Conservation (phyloP, 176 grass and related monocot genomes). For the Cymbopogon citratus region DNA sequence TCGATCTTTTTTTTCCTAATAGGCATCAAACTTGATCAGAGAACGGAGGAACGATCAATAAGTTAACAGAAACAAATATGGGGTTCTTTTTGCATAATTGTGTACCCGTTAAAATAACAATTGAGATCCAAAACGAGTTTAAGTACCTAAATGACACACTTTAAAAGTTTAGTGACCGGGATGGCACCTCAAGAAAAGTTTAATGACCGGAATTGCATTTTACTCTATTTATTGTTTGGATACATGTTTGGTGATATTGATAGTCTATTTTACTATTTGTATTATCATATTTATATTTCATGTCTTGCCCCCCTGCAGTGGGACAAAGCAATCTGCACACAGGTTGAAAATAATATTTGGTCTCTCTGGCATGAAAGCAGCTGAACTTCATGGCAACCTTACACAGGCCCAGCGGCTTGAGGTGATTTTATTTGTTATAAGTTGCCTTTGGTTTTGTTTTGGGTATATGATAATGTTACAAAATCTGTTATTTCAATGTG, state of each 20-base stretch:
- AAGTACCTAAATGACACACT: too few species aligned
- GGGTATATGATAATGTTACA: neutral
- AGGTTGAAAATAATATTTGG: slow-evolving; percentile 98
- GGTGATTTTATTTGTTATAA: slow-evolving; percentile 52
- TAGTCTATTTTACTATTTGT: neutral
- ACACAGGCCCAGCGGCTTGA: slow-evolving; percentile 94
- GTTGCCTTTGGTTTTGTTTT: neutral
- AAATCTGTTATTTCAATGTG: neutral
- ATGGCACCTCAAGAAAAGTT: too few species aligned
- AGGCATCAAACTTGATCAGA: too few species aligned
- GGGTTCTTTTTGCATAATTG: too few species aligned
- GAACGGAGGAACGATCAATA: too few species aligned
- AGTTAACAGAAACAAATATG: too few species aligned
- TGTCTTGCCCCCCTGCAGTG: slow-evolving; percentile 38
- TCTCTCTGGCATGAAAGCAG: slow-evolving; percentile 81
- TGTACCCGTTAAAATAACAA: too few species aligned
- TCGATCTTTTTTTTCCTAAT: too few species aligned
- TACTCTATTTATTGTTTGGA: neutral
- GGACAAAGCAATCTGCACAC: slow-evolving; percentile 87
- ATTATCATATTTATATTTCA: slow-evolving; percentile 24
- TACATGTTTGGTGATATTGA: neutral
- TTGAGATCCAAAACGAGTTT: too few species aligned
- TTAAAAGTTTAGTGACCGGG: too few species aligned
- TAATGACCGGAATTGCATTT: too few species aligned
- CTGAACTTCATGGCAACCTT: slow-evolving; percentile 98